Base-by-base conservation (phyloP, 2,329 filamentous ascomycete species). In the Claviceps citrina region DNA sequence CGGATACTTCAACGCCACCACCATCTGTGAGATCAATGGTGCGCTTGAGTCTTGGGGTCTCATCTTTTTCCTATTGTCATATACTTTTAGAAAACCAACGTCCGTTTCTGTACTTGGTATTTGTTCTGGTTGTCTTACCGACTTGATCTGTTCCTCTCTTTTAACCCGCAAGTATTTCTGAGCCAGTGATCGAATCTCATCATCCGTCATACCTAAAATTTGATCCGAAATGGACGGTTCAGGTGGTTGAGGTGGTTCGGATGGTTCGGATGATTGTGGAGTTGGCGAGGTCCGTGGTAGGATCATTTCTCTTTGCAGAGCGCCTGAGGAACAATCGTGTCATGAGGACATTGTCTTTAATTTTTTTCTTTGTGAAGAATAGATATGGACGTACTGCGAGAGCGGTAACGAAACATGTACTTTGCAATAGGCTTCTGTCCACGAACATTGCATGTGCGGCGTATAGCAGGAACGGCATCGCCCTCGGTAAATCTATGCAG, bases 341-440 rank as follows among this genome's bases (percentile, higher is more conserved):
- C 3, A 22, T 19, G 7, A 10, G 9, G n/a, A 35, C 15, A 19
- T 12, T 16, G 5, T 25, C 1, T 18, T 26, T 13, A 15, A 5
- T 10, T 19, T 36, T n/a, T 9, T 15, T 9, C 15, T 16, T 12
- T 7, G 2, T 8, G 6, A 16, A 15, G 6, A 18, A 36, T 8
- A 18, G 4, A 16, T 2, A 18, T 13, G 3, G 4, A 24, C 48
- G 7, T 44, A 53, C 51, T 38, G 9, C 39, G 31, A 13, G 53
- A 55, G 25, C 44, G 47, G 27, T 52, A 54, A 6, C 39, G 22
- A 35, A 55, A 55, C 19, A 22, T n/a, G 9, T 43, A 43, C 0
- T 27, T n/a, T 6, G 31, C 43, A 12, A 37, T 5, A 9, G 7
- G 35, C 12, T 9, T 19, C 9, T 2, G 4, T n/a, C 32, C 5